A percentile compares a stretch with the other conserved stretches of the same genome.
These are phyloP conservation scores for Silene uniflora DNA, from an alignment of 148 eudicot species.

Conservation along the genomic window DNA sequence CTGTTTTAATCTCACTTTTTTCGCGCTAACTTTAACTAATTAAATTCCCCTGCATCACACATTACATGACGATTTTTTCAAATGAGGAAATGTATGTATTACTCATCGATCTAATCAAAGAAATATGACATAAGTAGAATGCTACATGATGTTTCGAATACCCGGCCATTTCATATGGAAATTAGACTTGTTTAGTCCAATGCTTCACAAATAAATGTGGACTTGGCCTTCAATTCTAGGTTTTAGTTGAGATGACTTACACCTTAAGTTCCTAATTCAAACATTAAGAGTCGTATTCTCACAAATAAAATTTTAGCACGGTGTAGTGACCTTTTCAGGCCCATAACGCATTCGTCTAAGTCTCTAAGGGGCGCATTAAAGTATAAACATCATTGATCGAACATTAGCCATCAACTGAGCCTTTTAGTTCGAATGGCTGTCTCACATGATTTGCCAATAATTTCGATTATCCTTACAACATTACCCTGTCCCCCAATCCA, in stretches of 20 bases:
- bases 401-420: background rate
- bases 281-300: too few species aligned
- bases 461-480: background rate
- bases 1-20: constrained; percentile 12
- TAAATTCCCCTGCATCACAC: constrained; percentile 16
- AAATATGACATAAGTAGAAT: background rate
- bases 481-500: background rate
- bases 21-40: constrained; percentile 3
- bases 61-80: background rate
- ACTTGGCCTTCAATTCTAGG: background rate
- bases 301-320: too few species aligned
- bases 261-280: background rate
- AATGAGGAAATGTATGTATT: background rate
- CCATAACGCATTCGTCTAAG: background rate
- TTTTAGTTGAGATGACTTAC: background rate
- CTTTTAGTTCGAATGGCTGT: background rate
- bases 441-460: background rate
- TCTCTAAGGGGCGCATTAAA: too few species aligned
- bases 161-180: too few species aligned
- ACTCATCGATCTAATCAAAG: background rate
- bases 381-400: background rate
- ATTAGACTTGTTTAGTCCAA: too few species aligned
- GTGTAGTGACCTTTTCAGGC: background rate
- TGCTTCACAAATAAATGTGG: too few species aligned
- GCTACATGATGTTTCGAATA: background rate